Conservation (phyloP, 202 grass and related monocot genomes). For the Schoenoplectus tabernaemontani region DNA sequence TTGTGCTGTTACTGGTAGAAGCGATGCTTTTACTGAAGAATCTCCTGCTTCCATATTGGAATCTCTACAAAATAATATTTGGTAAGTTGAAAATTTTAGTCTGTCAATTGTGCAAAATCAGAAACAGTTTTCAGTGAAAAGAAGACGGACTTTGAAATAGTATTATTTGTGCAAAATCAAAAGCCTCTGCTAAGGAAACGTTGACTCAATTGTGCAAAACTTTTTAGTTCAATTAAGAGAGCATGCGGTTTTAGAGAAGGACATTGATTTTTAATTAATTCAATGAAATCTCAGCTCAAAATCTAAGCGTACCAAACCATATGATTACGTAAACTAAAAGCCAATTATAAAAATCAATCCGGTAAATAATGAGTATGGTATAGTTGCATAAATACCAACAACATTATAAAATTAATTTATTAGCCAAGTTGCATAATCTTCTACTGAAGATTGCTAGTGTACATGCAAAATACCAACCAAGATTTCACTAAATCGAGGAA, state of each 20-base stretch:
- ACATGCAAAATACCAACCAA: neutral
- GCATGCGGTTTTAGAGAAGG: neutral
- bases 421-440: no score
- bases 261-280: neutral
- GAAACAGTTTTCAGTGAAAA: neutral
- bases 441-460: no score
- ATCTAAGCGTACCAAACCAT: neutral
- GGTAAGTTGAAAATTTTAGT: neutral
- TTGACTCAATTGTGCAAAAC: neutral
- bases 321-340: neutral
- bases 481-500: neutral
- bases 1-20: conserved; percentile 45
- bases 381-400: neutral
- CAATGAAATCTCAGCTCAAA: neutral
- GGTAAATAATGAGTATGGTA: neutral
- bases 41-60: neutral
- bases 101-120: neutral
- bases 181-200: neutral
- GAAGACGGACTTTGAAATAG: neutral
- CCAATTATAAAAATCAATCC: neutral
- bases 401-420: no score
- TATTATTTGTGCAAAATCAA: neutral
- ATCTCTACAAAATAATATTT: neutral
- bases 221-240: neutral
- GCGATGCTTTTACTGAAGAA: conserved; percentile 13